These are phyloP conservation scores for Backusella psychrophila DNA, from an alignment of 192 early-diverging fungal genomes.

Conservation along the genomic window DNA sequence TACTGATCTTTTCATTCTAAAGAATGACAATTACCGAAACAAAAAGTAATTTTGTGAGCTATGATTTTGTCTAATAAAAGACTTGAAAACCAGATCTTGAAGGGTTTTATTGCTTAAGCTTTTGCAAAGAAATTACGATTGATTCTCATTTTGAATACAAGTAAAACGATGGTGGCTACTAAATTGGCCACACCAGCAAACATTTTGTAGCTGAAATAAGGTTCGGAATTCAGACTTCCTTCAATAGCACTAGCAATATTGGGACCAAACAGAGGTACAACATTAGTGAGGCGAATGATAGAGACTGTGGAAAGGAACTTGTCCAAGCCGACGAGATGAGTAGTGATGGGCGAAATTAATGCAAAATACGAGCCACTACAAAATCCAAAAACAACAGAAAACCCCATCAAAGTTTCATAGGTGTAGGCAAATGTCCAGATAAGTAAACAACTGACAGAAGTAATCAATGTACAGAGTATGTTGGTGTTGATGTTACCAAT, in stretches of 20 bases:
- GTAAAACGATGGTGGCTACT: background rate
- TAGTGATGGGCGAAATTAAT: constrained; percentile 20
- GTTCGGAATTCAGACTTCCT: constrained; percentile 21
- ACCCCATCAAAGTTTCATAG: constrained; percentile 27
- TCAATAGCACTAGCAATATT: constrained; percentile 33
- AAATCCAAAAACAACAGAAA: constrained; percentile 29
- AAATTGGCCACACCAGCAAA: constrained; percentile 29
- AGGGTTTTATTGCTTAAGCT: background rate
- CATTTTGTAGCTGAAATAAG: constrained; percentile 39
- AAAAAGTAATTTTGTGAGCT: too few relatives aligned
- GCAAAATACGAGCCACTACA: constrained; percentile 33
- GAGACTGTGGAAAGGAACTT: constrained; percentile 21
- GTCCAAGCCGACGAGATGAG: constrained; percentile 17
- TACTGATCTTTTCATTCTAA: too few relatives aligned
- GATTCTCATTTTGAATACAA: constrained; percentile 11
- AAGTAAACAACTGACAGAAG: constrained; percentile 13
- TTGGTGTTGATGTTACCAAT: constrained; percentile 32
- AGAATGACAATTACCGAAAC: too few relatives aligned
- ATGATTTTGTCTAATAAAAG: too few relatives aligned
- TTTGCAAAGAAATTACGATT: constrained; percentile 13
- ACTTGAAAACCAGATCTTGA: too few relatives aligned
- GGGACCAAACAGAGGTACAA: constrained; percentile 26
- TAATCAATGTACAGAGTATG: constrained; percentile 19
- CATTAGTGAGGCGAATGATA: constrained; percentile 14
- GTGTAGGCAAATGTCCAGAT: constrained; percentile 32